phyloP scores from a whole-genome alignment of 192 early-diverging fungal species.

The Oehlia diaphana region DNA sequence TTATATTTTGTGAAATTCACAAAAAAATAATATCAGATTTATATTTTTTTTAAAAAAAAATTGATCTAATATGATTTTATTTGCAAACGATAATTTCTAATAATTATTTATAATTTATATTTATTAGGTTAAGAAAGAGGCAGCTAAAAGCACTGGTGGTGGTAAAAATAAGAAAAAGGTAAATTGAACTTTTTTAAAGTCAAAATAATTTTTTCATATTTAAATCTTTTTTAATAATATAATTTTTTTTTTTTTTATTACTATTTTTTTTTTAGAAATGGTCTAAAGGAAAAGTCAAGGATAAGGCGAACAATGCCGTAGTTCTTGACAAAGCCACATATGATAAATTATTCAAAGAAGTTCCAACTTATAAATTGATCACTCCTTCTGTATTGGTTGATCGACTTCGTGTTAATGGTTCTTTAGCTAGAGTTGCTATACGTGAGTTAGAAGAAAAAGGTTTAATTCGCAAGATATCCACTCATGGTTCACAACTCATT shows the following conservation, averaged over 20 bases:
- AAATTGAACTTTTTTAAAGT: neutral
- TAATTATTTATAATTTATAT: neutral
- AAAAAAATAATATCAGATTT: too few species aligned
- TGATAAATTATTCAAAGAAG: constrained; percentile 99
- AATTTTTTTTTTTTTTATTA: neutral
- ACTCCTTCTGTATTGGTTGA: constrained; percentile 98
- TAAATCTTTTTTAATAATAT: neutral
- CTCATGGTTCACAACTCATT: constrained; percentile 90
- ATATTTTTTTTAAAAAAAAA: too few species aligned
- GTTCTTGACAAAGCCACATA: constrained; percentile 96
- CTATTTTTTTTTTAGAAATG: constrained; percentile 78
- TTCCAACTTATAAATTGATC: constrained; percentile 99
- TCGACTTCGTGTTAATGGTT: constrained; percentile 97
- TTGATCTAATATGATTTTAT: too few species aligned
- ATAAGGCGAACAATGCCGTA: constrained; percentile 99
- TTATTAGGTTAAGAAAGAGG: constrained; percentile 61
- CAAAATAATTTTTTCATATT: neutral
- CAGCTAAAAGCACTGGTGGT: constrained; percentile 57
- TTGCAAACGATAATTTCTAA: neutral
- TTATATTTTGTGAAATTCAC: too few species aligned
- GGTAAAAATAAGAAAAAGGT: constrained; percentile 61
- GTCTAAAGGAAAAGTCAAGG: constrained; percentile 99
- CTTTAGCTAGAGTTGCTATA: constrained; percentile 93
- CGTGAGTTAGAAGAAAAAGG: constrained; percentile 90
- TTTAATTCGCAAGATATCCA: constrained; percentile 87